Conservation (phyloP, 345 rosid species). For the Gynandropsis gynandra region DNA sequence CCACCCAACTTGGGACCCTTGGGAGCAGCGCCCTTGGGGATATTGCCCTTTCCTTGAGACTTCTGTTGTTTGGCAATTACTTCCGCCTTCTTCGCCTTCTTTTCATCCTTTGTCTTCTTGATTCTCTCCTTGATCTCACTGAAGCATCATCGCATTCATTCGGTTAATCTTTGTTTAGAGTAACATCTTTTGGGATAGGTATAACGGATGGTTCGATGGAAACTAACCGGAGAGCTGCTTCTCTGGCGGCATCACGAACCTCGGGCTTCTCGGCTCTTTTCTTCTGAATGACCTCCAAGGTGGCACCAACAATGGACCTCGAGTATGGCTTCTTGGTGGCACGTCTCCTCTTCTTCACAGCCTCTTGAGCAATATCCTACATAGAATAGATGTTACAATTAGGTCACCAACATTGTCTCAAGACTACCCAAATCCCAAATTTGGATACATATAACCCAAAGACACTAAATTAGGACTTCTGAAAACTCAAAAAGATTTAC, state of each 20-base stretch:
- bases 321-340: conserved; percentile 69
- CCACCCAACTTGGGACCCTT: conserved; percentile 65
- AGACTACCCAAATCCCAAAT: not conserved
- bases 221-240: conserved; percentile 55
- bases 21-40: conserved; percentile 41
- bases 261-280: conserved; percentile 71
- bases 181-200: not conserved
- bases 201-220: not conserved
- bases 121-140: conserved; percentile 83
- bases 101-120: conserved; percentile 79
- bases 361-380: conserved; percentile 64
- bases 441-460: not conserved
- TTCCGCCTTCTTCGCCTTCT: conserved; percentile 80
- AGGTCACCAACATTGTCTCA: not conserved
- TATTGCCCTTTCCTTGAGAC: conserved; percentile 36
- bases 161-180: not conserved
- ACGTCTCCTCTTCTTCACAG: conserved; percentile 59
- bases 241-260: conserved; percentile 75
- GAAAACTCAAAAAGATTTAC: conserved; percentile 17
- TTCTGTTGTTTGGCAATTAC: conserved; percentile 49
- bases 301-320: conserved; percentile 66
- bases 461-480: not conserved
- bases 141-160: not conserved
- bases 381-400: not conserved
- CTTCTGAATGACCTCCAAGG: conserved; percentile 66